Base-by-base conservation (phyloP, 2,329 filamentous ascomycete species). In the Epicoccum nigrum region DNA sequence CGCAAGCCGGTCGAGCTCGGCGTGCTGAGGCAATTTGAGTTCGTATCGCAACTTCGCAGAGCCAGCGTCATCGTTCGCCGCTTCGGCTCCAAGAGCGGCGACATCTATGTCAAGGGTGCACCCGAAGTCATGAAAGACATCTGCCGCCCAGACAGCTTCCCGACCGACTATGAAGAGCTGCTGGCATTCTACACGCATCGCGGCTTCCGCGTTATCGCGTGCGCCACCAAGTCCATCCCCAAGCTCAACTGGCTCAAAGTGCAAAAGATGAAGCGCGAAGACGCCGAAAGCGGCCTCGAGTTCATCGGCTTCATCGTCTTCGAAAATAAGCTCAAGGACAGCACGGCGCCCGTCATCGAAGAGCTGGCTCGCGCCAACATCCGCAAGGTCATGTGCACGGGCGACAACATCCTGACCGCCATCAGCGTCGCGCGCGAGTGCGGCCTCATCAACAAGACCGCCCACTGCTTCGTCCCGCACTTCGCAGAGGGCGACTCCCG, bases 301-400 rank as follows among this genome's bases (percentile, higher is more conserved):
- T 97, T 99, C 67, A 83, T 92, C 28, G 94, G 94, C 4, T 99
- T 99, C 75, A 97, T 99, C 68, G 88, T 99, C 45, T 99, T 99
- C 64, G 94, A 99, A 76, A 99, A 99, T 77, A 99, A 99, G 75
- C 78, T 99, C 55, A 99, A 99, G 73, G 87, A 90, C 1, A 92
- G 85, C 16, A 97, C 93, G 0, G 83, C 89, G 1, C 83, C 82
- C 1, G 89, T 97, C 27, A 84, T 99, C 20, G 83, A 88, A 48
- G 92, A 97, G 74, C 81, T 99, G 3, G 82, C 85, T 25, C 80
- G 87, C 44, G 93, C 95, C 7, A 89, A 89, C 48, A 96, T 99
- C 60, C 85, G 90, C 28, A 88, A 89, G 21, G 86, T 96, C 43
- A 99, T 99, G 94, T 95, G 95, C 56, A 99, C 94, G 0, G 94